These are phyloP conservation scores for Withania somnifera DNA, from an alignment of 305 asterid genomes.

Conservation along the genomic window DNA sequence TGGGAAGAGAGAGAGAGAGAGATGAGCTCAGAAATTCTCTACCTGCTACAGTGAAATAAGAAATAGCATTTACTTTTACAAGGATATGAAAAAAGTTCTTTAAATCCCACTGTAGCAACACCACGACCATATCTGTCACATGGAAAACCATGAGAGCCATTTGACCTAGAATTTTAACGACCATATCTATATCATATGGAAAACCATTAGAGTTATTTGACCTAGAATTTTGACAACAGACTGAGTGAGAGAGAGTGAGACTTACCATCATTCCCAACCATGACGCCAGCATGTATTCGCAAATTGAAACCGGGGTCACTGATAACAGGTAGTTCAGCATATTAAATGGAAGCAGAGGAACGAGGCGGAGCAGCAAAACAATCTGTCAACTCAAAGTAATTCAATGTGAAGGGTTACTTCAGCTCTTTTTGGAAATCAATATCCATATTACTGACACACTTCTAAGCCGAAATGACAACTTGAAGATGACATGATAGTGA, in stretches of 20 bases:
- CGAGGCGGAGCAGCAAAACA: conserved; percentile 88
- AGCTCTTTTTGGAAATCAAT: background rate
- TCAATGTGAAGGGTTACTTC: background rate
- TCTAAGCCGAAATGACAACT: background rate
- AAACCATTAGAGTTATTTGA: background rate
- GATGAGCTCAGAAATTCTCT: background rate
- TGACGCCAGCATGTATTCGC: conserved; percentile 85
- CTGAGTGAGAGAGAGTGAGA: background rate
- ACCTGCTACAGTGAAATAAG: background rate
- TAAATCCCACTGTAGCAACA: background rate
- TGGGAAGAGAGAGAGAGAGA: background rate
- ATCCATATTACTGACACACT: background rate
- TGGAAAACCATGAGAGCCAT: background rate
- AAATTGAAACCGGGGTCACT: conserved; percentile 79
- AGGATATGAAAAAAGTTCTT: background rate
- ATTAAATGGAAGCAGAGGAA: conserved; percentile 93
- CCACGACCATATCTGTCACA: background rate
- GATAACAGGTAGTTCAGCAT: conserved; percentile 95
- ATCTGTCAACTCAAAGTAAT: conserved; percentile 40
- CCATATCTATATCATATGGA: background rate
- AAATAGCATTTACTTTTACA: background rate
- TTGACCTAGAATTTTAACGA: background rate
- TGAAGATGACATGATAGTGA: background rate
- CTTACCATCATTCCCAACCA: conserved; percentile 99
- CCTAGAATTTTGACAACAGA: background rate